Percentiles rank a stretch among this genome's conserved stretches.
phyloP scores from a whole-genome alignment of 2,329 filamentous ascomycete species.

The Xylaria sp. region DNA sequence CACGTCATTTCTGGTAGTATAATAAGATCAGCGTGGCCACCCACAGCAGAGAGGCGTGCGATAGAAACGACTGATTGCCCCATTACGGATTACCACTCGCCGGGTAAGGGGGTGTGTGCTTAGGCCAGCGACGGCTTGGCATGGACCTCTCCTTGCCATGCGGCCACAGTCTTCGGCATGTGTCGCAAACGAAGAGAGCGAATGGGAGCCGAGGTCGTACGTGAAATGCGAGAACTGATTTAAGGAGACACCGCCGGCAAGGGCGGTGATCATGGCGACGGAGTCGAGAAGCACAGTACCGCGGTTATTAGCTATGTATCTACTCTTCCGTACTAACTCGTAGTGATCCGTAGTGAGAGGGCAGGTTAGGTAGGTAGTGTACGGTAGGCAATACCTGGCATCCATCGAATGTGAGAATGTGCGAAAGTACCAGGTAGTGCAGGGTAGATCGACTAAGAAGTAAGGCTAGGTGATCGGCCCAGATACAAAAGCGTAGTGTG shows the following conservation, averaged over 20 bases:
- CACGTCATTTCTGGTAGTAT: conserved; percentile 20
- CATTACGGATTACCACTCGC: background rate
- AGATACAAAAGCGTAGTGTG: background rate
- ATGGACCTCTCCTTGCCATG: background rate
- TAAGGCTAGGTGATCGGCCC: background rate
- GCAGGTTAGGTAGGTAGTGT: no score
- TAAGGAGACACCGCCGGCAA: background rate
- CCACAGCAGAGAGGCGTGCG: conserved; percentile 10
- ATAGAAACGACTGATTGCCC: background rate
- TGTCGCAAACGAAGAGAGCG: background rate
- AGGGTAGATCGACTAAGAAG: background rate
- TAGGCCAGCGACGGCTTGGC: background rate
- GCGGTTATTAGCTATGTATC: no score
- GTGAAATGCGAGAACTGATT: background rate
- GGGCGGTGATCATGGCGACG: background rate
- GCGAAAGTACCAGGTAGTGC: no score
- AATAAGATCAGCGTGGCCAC: conserved; percentile 27
- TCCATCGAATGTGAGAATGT: no score
- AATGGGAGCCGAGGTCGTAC: background rate
- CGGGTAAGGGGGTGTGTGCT: background rate
- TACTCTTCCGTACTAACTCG: no score
- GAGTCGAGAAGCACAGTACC: background rate
- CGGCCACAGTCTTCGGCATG: background rate
- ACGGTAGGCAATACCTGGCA: no score
- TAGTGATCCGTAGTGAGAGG: no score